Percentiles rank a stretch among this genome's conserved stretches.
Conservation (phyloP, 176 grass and related monocot species). For the Oryza meridionalis region DNA sequence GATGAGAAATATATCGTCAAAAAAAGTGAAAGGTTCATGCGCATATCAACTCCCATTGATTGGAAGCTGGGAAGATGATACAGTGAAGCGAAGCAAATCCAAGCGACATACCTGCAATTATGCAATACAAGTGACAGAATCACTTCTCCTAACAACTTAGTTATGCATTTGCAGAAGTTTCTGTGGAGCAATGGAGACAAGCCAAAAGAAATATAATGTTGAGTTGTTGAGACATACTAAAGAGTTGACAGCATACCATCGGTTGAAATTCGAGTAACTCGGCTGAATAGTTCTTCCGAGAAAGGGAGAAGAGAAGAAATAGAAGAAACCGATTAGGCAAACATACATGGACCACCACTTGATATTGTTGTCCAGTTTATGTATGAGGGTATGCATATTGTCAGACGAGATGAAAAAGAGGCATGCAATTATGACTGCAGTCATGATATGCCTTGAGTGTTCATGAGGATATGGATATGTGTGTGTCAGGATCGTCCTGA, state of each 20-base stretch:
- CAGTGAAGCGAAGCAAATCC: conserved; percentile 89
- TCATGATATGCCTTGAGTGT: conserved; percentile 90
- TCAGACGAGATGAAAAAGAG: conserved; percentile 90
- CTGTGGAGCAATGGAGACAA: conserved; percentile 9
- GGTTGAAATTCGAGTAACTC: conserved; percentile 93
- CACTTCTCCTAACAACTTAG: conserved; percentile 17
- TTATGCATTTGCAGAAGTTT: conserved; percentile 22
- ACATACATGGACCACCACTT: conserved; percentile 99
- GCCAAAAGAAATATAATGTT: not conserved
- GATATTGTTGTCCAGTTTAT: conserved; percentile 85
- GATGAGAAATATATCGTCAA: conserved; percentile 94
- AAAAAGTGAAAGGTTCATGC: conserved; percentile 96
- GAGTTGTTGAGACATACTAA: not conserved
- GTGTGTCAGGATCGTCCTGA: conserved; percentile 79
- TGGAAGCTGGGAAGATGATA: conserved; percentile 97
- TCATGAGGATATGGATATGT: conserved; percentile 89
- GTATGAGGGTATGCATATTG: conserved; percentile 90
- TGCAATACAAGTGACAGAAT: conserved; percentile 30
- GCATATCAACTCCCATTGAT: conserved; percentile 98
- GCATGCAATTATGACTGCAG: conserved; percentile 74
- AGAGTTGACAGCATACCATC: conserved; percentile 60
- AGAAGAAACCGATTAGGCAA: conserved; percentile 97
- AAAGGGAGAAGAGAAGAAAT: conserved; percentile 95
- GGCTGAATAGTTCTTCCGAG: conserved; percentile 92
- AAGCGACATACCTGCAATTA: conserved; percentile 84